Conservation (phyloP, 2,329 filamentous ascomycete genomes). For the Huntiella omanensis region DNA sequence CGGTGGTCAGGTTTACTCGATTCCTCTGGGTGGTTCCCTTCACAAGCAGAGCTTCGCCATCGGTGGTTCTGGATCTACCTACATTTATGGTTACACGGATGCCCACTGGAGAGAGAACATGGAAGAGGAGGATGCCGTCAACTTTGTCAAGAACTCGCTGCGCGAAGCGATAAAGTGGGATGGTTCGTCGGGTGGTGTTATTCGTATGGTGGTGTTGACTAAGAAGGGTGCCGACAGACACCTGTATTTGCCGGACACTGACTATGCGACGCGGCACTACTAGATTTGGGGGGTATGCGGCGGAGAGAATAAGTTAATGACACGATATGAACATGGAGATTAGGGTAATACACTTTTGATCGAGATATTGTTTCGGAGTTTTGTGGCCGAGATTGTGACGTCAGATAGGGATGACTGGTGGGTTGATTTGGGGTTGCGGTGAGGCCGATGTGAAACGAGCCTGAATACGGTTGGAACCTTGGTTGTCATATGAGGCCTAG, state of each 20-base stretch:
- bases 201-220: slow-evolving; percentile 92
- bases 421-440: no score
- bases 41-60: slow-evolving; percentile 97
- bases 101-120: slow-evolving; percentile 90
- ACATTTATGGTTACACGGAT: slow-evolving; percentile 98
- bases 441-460: no score
- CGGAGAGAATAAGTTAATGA: not conserved
- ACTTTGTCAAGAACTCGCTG: slow-evolving; percentile 82
- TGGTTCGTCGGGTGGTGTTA: slow-evolving; percentile 93
- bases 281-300: slow-evolving; percentile 17
- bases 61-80: slow-evolving; percentile 89
- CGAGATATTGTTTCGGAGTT: no score
- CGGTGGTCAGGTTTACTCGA: slow-evolving; percentile 93
- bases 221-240: slow-evolving; percentile 78
- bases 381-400: no score
- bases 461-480: no score
- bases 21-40: slow-evolving; percentile 85
- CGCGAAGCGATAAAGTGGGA: slow-evolving; percentile 98
- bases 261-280: slow-evolving; percentile 59
- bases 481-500: no score
- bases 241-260: slow-evolving; percentile 83
- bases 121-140: slow-evolving; percentile 75
- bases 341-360: no score
- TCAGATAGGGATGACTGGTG: no score
- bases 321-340: not conserved